Base-by-base conservation (phyloP, 352 stramenopile genomes). In the Phytophthora sojae region DNA sequence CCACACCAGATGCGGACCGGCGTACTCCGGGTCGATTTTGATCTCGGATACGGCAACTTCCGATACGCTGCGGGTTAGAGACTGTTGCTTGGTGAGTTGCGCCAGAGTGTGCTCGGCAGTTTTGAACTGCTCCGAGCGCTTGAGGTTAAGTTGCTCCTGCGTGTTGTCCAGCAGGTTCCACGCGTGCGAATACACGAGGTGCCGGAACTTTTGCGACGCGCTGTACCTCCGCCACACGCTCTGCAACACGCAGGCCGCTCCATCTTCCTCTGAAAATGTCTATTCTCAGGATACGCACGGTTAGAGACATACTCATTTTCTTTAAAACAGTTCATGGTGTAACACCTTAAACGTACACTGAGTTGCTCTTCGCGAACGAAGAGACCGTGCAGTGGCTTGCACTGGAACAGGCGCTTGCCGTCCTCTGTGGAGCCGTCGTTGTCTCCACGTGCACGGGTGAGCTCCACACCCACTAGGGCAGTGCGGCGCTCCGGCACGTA, bases 131-230 rank as follows among this genome's bases (percentile, higher is more conserved):
- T 94, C 88, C 35, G 85, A 93, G 29, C 89, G 88, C 70, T 93
- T 96, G 26, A 96, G 78, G 55, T 95, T 95, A 25, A 96, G 82
- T 64, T 97, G 89, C 69, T 97, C 90, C 72, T 97, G 85, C 49
- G 93, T 94, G 75, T 96, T 97, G 70, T 97, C 91, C 47, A 97
- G 71, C 58, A 96, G 61, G 73, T 97, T 97, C 89, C 90, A 97
- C 52, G 91, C 90, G 62, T 93, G 77, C 30, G 88, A 92, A 37
- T 86, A 91, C 60, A 96, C 84, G 1, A 95, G 76, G 55, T 85
- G 84, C 15, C 84, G 88, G 71, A 96, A 96, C 83, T 93, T 93
- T 60, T 91, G 86, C 12, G 81, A 84, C 0, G 88, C 91, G 12
- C 84, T 84, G 60, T 80, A 90, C 42, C 84, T 79, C 26, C 89